phyloP scores from a whole-genome alignment of 306 rosid genomes.

The Benincasa hispida region DNA sequence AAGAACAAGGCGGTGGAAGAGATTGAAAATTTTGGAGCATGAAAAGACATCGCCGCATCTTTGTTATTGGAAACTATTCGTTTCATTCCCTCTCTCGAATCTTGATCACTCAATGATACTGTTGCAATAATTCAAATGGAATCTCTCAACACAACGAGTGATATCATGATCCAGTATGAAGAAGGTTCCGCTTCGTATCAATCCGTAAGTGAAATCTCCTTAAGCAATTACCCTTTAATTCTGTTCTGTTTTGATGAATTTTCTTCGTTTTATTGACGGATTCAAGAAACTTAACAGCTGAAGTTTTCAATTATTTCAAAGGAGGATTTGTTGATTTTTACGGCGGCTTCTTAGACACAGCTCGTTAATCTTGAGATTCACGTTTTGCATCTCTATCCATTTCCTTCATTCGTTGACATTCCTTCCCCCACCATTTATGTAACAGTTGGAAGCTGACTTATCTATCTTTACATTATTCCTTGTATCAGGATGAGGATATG shows the following conservation, averaged over 20 bases:
- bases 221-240: not conserved
- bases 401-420: slow-evolving; percentile 5
- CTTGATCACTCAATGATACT: not conserved
- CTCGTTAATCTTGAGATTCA: not conserved
- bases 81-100: not conserved
- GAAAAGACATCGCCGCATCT: not conserved
- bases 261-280: not conserved
- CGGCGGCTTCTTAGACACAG: not conserved
- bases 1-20: not conserved
- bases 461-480: not conserved
- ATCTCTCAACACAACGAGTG: not conserved
- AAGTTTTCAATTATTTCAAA: not conserved
- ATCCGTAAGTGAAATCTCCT: not conserved
- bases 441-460: slow-evolving; percentile 8
- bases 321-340: not conserved
- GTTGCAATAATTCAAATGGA: not conserved
- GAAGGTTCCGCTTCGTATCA: not conserved
- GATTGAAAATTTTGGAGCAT: not conserved
- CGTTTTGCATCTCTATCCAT: not conserved
- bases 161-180: not conserved
- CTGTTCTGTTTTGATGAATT: not conserved
- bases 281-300: slow-evolving; percentile 22
- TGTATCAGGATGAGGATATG: slow-evolving; percentile 9
- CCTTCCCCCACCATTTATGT: not conserved
- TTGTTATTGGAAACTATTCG: not conserved